phyloP scores from a whole-genome alignment of 306 rosid genomes.

The Echinosophora koreensis region DNA sequence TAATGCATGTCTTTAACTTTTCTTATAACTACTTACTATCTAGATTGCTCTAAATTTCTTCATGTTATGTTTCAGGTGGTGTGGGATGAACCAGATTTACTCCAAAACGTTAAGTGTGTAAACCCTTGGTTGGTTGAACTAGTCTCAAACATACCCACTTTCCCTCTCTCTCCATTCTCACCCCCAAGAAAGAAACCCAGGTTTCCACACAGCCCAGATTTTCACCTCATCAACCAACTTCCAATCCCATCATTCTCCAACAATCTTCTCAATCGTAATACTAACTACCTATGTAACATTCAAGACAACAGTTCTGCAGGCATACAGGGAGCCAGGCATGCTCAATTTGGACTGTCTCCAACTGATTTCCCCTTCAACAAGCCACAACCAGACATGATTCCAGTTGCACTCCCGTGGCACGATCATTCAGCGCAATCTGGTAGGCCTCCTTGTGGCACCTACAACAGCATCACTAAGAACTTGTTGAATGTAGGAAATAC shows the following conservation, averaged over 20 bases:
- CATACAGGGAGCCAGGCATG: slow-evolving; percentile 99
- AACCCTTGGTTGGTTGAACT: slow-evolving; percentile 95
- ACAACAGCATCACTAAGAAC: slow-evolving; percentile 47
- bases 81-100: slow-evolving; percentile 98
- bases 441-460: slow-evolving; percentile 50
- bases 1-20: slow-evolving; percentile 3
- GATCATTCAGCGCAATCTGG: slow-evolving; percentile 51
- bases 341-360: slow-evolving; percentile 76
- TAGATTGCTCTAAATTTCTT: slow-evolving; percentile 36
- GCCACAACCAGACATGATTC: slow-evolving; percentile 57
- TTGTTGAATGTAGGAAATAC: slow-evolving; percentile 67
- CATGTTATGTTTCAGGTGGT: slow-evolving; percentile 63
- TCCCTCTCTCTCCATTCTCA: slow-evolving; percentile 78
- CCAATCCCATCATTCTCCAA: slow-evolving; percentile 64
- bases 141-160: slow-evolving; percentile 75
- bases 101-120: slow-evolving; percentile 87
- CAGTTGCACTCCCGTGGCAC: slow-evolving; percentile 57
- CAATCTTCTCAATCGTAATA: slow-evolving; percentile 56
- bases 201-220: slow-evolving; percentile 62
- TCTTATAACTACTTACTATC: slow-evolving; percentile 6
- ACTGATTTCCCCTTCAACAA: slow-evolving; percentile 64
- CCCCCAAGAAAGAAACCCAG: slow-evolving; percentile 80
- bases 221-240: slow-evolving; percentile 64
- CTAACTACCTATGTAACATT: slow-evolving; percentile 57
- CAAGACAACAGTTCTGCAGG: slow-evolving; percentile 68